These are phyloP conservation scores for Sporobolomyces roseus DNA, from an alignment of 768 basidiomycete genomes.

Conservation along the genomic window DNA sequence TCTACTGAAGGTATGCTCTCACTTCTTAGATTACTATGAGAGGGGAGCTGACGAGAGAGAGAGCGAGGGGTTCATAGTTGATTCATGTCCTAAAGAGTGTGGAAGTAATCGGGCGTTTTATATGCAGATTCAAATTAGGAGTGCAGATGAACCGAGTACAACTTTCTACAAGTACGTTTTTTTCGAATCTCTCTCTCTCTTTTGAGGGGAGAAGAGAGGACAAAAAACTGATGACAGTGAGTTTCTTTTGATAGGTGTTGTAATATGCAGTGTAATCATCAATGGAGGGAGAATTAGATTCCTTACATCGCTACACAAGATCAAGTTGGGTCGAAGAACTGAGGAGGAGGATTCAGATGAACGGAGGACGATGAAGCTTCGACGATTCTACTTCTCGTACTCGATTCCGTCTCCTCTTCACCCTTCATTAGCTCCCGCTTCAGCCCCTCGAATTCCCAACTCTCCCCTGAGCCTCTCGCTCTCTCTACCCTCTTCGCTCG, in stretches of 20 bases:
- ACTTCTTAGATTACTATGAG: background rate
- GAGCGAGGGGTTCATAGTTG: slow-evolving; percentile 8
- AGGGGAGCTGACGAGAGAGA: background rate
- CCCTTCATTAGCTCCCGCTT: too few relatives aligned
- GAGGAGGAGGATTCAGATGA: too few relatives aligned
- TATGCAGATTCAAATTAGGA: slow-evolving; percentile 87
- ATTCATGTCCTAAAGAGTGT: slow-evolving; percentile 64
- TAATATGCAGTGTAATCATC: slow-evolving; percentile 39
- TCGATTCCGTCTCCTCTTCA: too few relatives aligned
- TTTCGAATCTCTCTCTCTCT: background rate
- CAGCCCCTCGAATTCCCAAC: background rate
- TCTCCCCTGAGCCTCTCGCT: background rate
- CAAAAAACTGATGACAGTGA: too few relatives aligned
- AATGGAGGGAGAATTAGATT: slow-evolving; percentile 43
- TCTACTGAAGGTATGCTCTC: slow-evolving; percentile 63
- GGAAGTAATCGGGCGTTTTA: slow-evolving; percentile 83
- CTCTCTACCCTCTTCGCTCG: background rate
- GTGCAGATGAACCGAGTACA: slow-evolving; percentile 45
- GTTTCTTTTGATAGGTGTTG: slow-evolving; percentile 23
- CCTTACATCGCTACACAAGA: too few relatives aligned
- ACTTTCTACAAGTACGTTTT: slow-evolving; percentile 45
- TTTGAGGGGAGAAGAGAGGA: background rate
- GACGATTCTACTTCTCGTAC: too few relatives aligned
- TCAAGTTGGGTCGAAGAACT: too few relatives aligned
- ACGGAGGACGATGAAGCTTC: too few relatives aligned